Evolutionary conservation across 495 filamentous ascomycete genomes (phyloP), one percentile per base, ranked within the genome.

Genomic region (Letharia columbiana): DNA sequence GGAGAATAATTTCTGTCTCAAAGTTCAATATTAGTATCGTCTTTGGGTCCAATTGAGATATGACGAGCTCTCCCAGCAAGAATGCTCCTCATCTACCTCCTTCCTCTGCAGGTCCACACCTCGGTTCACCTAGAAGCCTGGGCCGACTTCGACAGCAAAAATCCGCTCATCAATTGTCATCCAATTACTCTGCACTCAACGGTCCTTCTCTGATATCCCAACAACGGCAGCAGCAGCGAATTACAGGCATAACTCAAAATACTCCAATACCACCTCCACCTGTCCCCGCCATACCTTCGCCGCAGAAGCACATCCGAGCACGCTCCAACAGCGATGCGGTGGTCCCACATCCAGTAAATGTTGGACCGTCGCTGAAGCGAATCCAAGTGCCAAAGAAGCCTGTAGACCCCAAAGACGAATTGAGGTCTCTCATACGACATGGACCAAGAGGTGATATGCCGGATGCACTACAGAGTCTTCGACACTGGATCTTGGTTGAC

Each of bases 261-360:
- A 50, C 61, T 28, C 28, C 58, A 57, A 60, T 61, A 20, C 60
- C 61, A n/a, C 37, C 65, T 20, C 65, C 61, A 17, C 50, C 65
- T n/a, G 63, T 73, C 40, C 73, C 73, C 68, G 67, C 69, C 56
- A 41, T 73, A 64, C 67, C 71, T 63, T 68, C 71, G 49, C 69
- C 65, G n/a, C 62, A 80, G 77, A 75, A 64, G 80, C 81, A 63
- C 75, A 84, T 84, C 63, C 81, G 89, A 70, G 81, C 80, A 56
- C 82, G 89, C 72, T 87, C 89, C 8, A 92, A 91, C 73, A 91
- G 88, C 62, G 89, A 91, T 76, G 85, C 87, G 35, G 78, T 77
- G 18, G 71, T 77, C 15, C 76, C 77, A n/a, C 69, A 73, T 57
- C 68, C 61, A 45, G 67, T 75, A 67, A 69, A 79, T 67, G 74